Evolutionary conservation across 179 eudicot genomes (phyloP), one percentile per base, ranked within the genome.

Genomic region (Drosera spatulata): DNA sequence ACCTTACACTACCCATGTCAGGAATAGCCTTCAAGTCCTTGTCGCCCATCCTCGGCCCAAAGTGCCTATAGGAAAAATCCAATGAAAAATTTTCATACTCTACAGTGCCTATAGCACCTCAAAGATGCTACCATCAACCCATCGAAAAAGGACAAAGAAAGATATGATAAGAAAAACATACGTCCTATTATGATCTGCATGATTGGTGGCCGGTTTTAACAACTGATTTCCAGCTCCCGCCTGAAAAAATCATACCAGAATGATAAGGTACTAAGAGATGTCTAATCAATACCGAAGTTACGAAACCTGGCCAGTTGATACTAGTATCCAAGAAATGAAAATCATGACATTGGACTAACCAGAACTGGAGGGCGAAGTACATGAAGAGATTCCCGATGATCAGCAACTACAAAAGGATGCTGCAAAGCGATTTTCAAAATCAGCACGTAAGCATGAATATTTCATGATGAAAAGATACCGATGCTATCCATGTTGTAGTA

Each of bases 401-500:
- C 75, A 68, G 71, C 78, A 52, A 79, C 81, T 66, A 87, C 83
- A 68, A 87, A 87, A 47, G 90, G 87, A 76, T 85, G 90, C 96
- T 85, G 90, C 80, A 74, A 7, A 64, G 41, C 51, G 58, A 59
- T 39, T 59, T 39, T 22, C 61, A 39, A 37, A 37, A 68, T 4
- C 50, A 67, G 39, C 47, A 33, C 33, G 55, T 56, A 61, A 73
- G 53, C 46, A 52, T 33, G 53, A 65, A 42, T 12, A 53, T 5
- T 11, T 53, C 13, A 50, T 50, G 10, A 50, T 10, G 5, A 8
- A 11, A n/a, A 50, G 2, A 50, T 11, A 50, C 13, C n/a, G 13
- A 7, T 50, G 53, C 5, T 50, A 4, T 4, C 13, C 5, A 50
- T 4, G 53, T 50, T 45, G 49, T 6, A 10, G 49, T 45, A 45